Base-by-base conservation (phyloP, 108 stramenopile species). In the Asterionellopsis glacialis region DNA sequence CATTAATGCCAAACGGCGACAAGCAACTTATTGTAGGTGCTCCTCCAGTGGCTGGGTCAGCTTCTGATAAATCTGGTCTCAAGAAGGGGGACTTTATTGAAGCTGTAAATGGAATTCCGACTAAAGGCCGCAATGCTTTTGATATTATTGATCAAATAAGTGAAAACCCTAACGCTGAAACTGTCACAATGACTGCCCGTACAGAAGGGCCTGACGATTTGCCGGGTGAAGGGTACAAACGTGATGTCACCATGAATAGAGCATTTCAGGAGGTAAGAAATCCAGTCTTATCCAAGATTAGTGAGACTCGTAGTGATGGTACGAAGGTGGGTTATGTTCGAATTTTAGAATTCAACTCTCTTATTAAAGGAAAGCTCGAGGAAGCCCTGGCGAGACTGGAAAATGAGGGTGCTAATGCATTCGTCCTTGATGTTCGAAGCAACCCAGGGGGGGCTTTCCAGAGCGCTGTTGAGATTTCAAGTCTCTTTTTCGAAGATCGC, bases 361-460 rank as follows among this genome's bases (percentile, higher is more conserved):
- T 84, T 9, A 80, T 85, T 41, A 83, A 88, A n/a, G 63, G 87
- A 16, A 79, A 68, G 22, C 53, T 91, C 9, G 79, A 86, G 57
- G 76, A 87, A 39, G 95, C 94, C 1, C 55, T 97, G 18, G 48
- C 55, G 14, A 77, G 85, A 59, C 67, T 96, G 49, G 76, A 87
- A 55, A 58, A 55, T 12, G 72, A 87, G 33, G 83, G 85, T 33
- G 94, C 84, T 26, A 87, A 91, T 55, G 95, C 91, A 18, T 90
- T 69, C 48, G 87, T 94, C 0, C 49, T 94, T 10, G 97, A 98
- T 78, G 63, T 97, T 2, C 59, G 97, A 47, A 80, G 81, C 0
- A 98, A 97, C 61, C 78, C 82, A 11, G 97, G 97, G 5, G 97
- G 97, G 18, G 90, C 94, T 19, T 95, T 98, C 58, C 96, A 98